These are phyloP conservation scores for Phalaenopsis hybrid DNA, from an alignment of 116 monocot species.

Conservation along the genomic window DNA sequence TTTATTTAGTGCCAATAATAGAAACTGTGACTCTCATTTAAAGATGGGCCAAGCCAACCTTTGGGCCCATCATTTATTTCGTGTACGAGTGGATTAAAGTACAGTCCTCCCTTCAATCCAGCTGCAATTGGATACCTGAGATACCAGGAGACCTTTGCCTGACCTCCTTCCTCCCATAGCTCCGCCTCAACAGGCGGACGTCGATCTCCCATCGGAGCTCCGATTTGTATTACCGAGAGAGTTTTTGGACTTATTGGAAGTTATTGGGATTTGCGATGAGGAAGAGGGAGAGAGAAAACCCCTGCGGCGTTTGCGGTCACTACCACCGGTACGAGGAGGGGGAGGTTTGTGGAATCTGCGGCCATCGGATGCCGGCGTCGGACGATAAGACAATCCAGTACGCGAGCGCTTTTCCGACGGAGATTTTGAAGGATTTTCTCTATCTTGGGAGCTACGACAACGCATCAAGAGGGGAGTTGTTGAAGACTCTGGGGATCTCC, in stretches of 20 bases:
- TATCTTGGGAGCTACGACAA: constrained; percentile 94
- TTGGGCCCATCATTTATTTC: too few species aligned
- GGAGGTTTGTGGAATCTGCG: constrained; percentile 90
- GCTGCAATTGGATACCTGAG: too few species aligned
- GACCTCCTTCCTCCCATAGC: background rate
- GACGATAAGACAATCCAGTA: constrained; percentile 20
- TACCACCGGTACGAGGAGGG: constrained; percentile 90
- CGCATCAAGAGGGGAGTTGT: constrained; percentile 78
- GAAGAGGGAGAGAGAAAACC: constrained; percentile 95
- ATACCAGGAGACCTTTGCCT: too few species aligned
- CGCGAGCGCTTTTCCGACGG: constrained; percentile 68
- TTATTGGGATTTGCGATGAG: constrained; percentile 37
- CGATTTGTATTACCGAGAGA: background rate
- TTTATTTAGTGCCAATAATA: too few species aligned
- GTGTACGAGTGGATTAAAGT: too few species aligned
- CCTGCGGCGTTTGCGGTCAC: constrained; percentile 88
- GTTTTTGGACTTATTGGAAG: background rate
- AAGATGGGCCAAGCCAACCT: too few species aligned
- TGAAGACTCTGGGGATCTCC: constrained; percentile 81
- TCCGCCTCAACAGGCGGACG: background rate
- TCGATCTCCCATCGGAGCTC: background rate
- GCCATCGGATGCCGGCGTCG: constrained; percentile 49
- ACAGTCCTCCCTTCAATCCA: too few species aligned
- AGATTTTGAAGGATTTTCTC: constrained; percentile 75
- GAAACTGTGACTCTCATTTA: too few species aligned